Base-by-base conservation (phyloP, 2,329 filamentous ascomycete genomes). In the Pseudocercospora eumusae region DNA sequence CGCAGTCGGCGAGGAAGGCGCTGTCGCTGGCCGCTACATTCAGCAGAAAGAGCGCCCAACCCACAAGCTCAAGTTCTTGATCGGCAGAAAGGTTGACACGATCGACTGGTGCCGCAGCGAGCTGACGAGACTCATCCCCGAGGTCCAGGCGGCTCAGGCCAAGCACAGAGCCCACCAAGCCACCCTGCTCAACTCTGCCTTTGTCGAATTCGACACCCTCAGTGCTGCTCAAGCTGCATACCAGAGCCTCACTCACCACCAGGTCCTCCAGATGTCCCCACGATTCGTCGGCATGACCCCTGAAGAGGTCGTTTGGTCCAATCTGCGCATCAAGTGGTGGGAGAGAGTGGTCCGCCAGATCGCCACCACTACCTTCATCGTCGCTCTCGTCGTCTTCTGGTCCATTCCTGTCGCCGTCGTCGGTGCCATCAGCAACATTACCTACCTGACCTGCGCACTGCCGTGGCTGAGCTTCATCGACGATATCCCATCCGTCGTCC, bases 31-130 rank as follows among this genome's bases (percentile, higher is more conserved):
- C 13, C 88, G 87, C 66, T 96, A 90, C 87, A 80, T 96, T 42
- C 82, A 86, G 15, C 79, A 81, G 9, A 88, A 91, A 75, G 83
- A 92, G 69, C 85, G 92, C 47, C 92, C 92, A 1, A 87, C 88
- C 1, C 92, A 96, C 73, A 86, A 86, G 33, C 79, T 88, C 59
- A 90, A 89, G 74, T 81, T 89, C 50, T 81, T 90, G 52, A 84
- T 93, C 67, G 90, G 92, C 68, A 88, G 92, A 73, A 95, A 96
- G 75, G 93, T 97, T 15, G 95, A 99, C 77, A 95, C 92, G 0
- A 97, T 99, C 75, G 87, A 93, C 65, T 97, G 90, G 89, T 90
- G 87, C 66, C 89, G 95, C 56, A 81, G 83, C 1, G 89, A 96
- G 75, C 85, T 97, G 57, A 85, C 88, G 66, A 86, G 87, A 54